Evolutionary conservation across 164 flowering plant species (phyloP).

Genomic region (Sedum album): DNA sequence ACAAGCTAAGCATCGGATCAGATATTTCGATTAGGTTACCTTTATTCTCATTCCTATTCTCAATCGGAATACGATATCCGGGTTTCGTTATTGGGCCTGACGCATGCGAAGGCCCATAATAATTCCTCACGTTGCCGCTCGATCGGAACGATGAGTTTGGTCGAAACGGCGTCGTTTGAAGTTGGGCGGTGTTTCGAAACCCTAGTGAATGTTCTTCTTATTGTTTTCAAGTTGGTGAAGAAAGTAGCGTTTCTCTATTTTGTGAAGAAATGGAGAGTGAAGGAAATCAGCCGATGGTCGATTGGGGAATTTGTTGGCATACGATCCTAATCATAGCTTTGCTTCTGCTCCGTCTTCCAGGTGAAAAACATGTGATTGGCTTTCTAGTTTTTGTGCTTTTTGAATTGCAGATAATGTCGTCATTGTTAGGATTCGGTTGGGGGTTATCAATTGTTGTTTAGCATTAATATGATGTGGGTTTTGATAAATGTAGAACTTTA

Average conservation of each 20-base stretch:
- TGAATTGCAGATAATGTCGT: neutral
- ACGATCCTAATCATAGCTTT: constrained; percentile 47
- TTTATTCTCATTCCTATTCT: neutral
- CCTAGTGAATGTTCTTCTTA: neutral
- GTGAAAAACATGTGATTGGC: constrained; percentile 17
- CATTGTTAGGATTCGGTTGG: no score
- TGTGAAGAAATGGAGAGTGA: neutral
- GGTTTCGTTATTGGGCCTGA: no score
- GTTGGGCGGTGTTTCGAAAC: neutral
- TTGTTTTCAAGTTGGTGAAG: neutral
- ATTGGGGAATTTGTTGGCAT: constrained; percentile 72
- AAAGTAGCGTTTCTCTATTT: neutral
- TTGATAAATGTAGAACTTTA: no score
- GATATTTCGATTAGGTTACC: neutral
- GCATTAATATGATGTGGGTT: no score
- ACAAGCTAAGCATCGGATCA: neutral
- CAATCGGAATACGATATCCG: neutral
- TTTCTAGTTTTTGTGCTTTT: no score
- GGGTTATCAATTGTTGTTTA: no score
- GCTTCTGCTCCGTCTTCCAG: constrained; percentile 46
- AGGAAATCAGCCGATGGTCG: constrained; percentile 26
- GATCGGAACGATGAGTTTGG: no score
- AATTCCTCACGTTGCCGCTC: no score
- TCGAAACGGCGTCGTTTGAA: neutral
- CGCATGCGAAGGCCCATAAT: neutral